Conservation (phyloP, 2,329 filamentous ascomycete species). For the Xylariaceae sp. region DNA sequence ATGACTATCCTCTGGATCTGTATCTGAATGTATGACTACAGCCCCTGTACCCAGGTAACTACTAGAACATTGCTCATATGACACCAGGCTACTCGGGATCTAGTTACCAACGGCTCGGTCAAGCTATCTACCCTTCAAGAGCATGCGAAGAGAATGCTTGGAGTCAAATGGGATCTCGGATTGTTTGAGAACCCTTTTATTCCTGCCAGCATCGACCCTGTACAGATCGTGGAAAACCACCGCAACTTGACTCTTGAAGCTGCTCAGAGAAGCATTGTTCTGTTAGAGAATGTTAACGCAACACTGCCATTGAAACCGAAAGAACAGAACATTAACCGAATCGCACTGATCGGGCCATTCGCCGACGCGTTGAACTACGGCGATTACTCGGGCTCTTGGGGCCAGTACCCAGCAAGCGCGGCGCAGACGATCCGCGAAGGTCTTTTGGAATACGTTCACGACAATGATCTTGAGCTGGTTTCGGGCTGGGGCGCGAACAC, state of each 20-base stretch:
- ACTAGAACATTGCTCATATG: constrained; percentile 3
- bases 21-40: constrained; percentile 30
- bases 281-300: constrained; percentile 37
- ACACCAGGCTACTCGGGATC: constrained; percentile 24
- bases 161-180: constrained; percentile 39
- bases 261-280: constrained; percentile 37
- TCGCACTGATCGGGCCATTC: constrained; percentile 38
- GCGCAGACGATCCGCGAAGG: constrained; percentile 36
- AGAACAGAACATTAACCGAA: constrained; percentile 26
- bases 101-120: constrained; percentile 33
- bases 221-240: constrained; percentile 30
- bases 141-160: constrained; percentile 32
- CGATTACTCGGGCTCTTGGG: constrained; percentile 39
- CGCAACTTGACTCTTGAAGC: constrained; percentile 35
- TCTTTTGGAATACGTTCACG: constrained; percentile 25
- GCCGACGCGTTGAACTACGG: constrained; percentile 38
- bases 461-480: constrained; percentile 26
- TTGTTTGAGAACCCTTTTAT: constrained; percentile 36
- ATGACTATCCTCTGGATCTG: constrained; percentile 36
- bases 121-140: constrained; percentile 30
- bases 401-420: constrained; percentile 33
- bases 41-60: neutral
- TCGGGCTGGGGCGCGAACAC: constrained; percentile 39
- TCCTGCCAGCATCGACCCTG: constrained; percentile 28
- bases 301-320: constrained; percentile 31